phyloP scores from a whole-genome alignment of 1,284 basidiomycete species.

The Sporisorium sorghi region DNA sequence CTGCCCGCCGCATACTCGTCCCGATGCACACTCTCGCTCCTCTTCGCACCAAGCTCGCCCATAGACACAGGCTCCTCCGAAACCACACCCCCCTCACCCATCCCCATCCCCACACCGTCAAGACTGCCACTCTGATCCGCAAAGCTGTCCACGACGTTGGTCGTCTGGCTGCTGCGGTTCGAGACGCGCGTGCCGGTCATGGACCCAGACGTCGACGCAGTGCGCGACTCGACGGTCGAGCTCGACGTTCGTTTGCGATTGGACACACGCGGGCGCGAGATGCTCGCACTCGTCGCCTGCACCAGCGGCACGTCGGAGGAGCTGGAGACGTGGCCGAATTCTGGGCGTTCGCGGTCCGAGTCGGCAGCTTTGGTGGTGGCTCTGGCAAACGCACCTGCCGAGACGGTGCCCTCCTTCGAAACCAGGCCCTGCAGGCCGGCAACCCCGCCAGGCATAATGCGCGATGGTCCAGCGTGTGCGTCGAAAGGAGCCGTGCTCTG shows the following conservation, averaged over 20 bases:
- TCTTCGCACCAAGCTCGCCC: neutral
- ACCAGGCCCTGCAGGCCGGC: slow-evolving; percentile 9
- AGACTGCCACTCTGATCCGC: neutral
- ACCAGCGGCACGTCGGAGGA: slow-evolving; percentile 46
- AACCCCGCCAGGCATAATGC: neutral
- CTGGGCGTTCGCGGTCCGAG: slow-evolving; percentile 12
- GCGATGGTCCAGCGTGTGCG: neutral
- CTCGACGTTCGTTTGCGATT: slow-evolving; percentile 27
- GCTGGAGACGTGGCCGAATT: slow-evolving; percentile 45
- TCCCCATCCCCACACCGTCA: slow-evolving; percentile 1
- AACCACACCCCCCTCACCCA: neutral
- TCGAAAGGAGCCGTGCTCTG: slow-evolving; percentile 8
- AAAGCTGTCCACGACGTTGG: slow-evolving; percentile 15
- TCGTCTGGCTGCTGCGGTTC: slow-evolving; percentile 41
- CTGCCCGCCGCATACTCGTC: neutral
- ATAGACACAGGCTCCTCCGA: slow-evolving; percentile 3
- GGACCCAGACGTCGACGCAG: slow-evolving; percentile 26
- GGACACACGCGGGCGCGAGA: slow-evolving; percentile 23
- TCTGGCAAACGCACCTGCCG: slow-evolving; percentile 39
- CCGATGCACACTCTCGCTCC: neutral
- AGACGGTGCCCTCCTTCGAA: slow-evolving; percentile 30
- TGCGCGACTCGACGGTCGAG: slow-evolving; percentile 32
- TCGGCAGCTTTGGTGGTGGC: slow-evolving; percentile 21
- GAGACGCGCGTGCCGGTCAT: slow-evolving; percentile 21
- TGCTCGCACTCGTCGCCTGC: slow-evolving; percentile 23